Percentiles rank a stretch among this genome's conserved stretches.
Evolutionary conservation across 2,329 filamentous ascomycete species (phyloP).

Genomic region (Cladosporium oxysporum): DNA sequence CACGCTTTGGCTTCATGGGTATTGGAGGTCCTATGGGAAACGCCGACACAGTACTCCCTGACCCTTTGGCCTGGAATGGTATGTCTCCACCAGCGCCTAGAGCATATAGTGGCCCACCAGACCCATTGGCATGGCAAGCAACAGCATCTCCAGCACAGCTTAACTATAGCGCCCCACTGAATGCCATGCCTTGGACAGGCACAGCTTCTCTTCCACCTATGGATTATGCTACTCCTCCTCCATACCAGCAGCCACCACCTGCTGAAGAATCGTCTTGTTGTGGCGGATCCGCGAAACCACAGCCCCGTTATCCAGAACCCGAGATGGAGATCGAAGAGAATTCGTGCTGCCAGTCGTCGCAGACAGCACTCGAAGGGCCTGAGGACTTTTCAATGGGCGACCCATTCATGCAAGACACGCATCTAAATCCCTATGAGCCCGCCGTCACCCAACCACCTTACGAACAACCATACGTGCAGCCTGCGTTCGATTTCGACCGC

Average conservation of each 20-base stretch:
- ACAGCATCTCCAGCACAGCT: constrained; percentile 28
- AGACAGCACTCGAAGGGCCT: constrained; percentile 18
- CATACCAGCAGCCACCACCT: constrained; percentile 23
- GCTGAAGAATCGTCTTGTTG: constrained; percentile 17
- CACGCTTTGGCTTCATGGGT: constrained; percentile 38
- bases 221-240: constrained; percentile 24
- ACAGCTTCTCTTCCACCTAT: constrained; percentile 28
- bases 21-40: constrained; percentile 32
- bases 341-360: constrained; percentile 32
- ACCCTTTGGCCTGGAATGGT: constrained; percentile 26
- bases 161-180: constrained; percentile 23
- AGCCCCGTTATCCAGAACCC: constrained; percentile 11
- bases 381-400: constrained; percentile 22
- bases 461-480: constrained; percentile 18
- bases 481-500: constrained; percentile 32
- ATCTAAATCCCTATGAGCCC: constrained; percentile 8
- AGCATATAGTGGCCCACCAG: constrained; percentile 23
- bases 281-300: constrained; percentile 4
- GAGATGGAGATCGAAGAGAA: constrained; percentile 18
- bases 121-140: constrained; percentile 33
- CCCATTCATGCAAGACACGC: constrained; percentile 42
- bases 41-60: constrained; percentile 21
- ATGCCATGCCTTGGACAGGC: constrained; percentile 32
- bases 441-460: constrained; percentile 11
- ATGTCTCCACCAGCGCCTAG: constrained; percentile 2